These are phyloP conservation scores for Phanerochaete carnosa DNA, from an alignment of 768 basidiomycete species.

Conservation along the genomic window DNA sequence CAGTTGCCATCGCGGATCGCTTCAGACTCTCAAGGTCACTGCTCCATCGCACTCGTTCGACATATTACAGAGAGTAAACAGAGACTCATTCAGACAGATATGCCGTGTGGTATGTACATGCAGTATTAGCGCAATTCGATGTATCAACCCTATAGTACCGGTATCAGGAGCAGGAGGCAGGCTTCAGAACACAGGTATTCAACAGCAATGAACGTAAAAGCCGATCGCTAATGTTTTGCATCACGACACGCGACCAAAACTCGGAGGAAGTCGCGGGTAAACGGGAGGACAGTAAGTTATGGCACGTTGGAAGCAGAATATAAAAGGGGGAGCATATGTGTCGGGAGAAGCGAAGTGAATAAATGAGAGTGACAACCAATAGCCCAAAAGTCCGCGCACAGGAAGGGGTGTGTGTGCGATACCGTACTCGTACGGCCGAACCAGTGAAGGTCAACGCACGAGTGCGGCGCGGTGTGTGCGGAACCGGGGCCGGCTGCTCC, in stretches of 20 bases:
- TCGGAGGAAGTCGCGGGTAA: conserved; percentile 25
- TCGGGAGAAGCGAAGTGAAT: conserved; percentile 39
- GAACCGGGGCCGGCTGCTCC: conserved; percentile 4
- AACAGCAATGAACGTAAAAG: conserved; percentile 14
- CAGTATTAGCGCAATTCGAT: conserved; percentile 15
- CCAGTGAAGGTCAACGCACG: not conserved
- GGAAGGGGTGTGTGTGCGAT: not conserved
- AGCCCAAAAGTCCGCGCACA: conserved; percentile 45
- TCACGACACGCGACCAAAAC: conserved; percentile 21
- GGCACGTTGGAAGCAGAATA: not conserved
- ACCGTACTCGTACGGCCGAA: not conserved
- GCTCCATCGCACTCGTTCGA: not conserved
- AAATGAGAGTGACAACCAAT: conserved; percentile 56
- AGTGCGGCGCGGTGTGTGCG: not conserved
- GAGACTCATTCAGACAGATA: not conserved
- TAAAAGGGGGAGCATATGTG: conserved; percentile 19
- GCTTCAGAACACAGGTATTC: conserved; percentile 8
- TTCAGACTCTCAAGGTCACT: too few relatives aligned
- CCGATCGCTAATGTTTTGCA: not conserved
- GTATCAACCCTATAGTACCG: conserved; percentile 12
- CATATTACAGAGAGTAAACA: not conserved
- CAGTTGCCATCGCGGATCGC: not conserved
- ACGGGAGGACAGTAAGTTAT: conserved; percentile 21
- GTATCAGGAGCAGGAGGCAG: not conserved
- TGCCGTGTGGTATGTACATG: conserved; percentile 11